Base-by-base conservation (phyloP, 805 yeast genomes). In the Cyberlindnera japonica region DNA sequence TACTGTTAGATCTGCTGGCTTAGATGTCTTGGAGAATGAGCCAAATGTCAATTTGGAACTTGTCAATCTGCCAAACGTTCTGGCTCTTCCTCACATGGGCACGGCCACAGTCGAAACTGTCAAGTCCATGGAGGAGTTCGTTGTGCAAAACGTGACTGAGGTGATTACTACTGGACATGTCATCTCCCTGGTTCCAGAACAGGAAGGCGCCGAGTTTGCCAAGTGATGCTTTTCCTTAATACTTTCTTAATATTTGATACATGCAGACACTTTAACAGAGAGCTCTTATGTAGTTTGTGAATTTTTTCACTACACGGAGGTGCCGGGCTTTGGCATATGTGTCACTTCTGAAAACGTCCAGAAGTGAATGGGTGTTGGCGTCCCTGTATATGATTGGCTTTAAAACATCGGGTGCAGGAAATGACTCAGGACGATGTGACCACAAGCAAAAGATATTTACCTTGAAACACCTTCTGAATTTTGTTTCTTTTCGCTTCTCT, bases 61-160 rank as follows among this genome's bases (percentile, higher is more conserved):
- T 47, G 62, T 73, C 35, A 65, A 67, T 22, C 63, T 82, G 62
- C 83, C 85, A 12, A 81, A 82, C 48, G 86, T 80, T n/a, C 70
- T 83, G 11, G 75, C 85, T 25, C 67, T 85, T 49, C 97, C 97
- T 13, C 97, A 89, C 60, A 79, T 86, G 83, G 97, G 96, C 20
- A 86, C 96, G 0, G 79, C 79, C 58, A 69, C 91, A 5, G 63
- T 64, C 38, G 95, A 88, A 63, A 83, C 95, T 3, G 76, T 83
- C 44, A 95, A 93, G 69, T 74, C 74, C 51, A 86, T 93, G 96
- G 96, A 90, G 64, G 79, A 76, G 51, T 77, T 77, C 59, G 87
- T 82, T 23, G 79, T 85, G 20, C 71, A 72, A 23, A 93, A 91
- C 61, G 77, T 86, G 8, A 64, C 67, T 31, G 61, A 68, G n/a